Base-by-base conservation (phyloP, 768 basidiomycete species). In the Suillus alpinus region DNA sequence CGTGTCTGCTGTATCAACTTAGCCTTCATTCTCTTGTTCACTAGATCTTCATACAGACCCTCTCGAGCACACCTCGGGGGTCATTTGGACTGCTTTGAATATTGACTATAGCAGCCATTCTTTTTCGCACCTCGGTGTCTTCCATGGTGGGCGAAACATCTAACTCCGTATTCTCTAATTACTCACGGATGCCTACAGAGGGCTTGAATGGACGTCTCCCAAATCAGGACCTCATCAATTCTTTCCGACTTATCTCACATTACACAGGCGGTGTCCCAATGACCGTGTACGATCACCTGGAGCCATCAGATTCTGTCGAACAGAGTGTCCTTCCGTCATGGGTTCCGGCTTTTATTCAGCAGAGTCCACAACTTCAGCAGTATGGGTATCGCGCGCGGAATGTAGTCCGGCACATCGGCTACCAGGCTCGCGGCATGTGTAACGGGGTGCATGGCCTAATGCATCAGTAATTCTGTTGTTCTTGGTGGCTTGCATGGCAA, bases 101-200 rank as follows among this genome's bases (percentile, higher is more conserved):
- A 85, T 99, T 46, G 97, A 98, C 71, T 98, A 98, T 72, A 93
- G 95, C 0, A 92, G 94, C 0, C 96, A 99, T 74, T 98, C 95
- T 0, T 96, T 98, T 75, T 94, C 91, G 10, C 93, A 98, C 69
- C 80, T 98, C 2, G 96, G 97, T n/a, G 76, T 98, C 10, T 98
- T 94, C 76, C 92, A 89, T 73, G 96, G 96, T 94, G 18, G 58
- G 87, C 47, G 56, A 41, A 43, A 43, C 29, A 43, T 7, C 29
- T 49, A 57, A 41, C 36, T 1, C 56, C 10, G 39, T 32, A 34
- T n/a, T 41, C 26, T 32, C 32, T 53, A 44, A 34, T 37, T 40
- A 39, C 34, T 44, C 57, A 50, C 9, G 58, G 16, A 16, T 57
- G 61, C n/a, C 16, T 16, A 18, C 72, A 98, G 96, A 98, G 81